These are phyloP conservation scores for Vitis hybrid DNA, from an alignment of 177 flowering plant genomes.

Conservation along the genomic window DNA sequence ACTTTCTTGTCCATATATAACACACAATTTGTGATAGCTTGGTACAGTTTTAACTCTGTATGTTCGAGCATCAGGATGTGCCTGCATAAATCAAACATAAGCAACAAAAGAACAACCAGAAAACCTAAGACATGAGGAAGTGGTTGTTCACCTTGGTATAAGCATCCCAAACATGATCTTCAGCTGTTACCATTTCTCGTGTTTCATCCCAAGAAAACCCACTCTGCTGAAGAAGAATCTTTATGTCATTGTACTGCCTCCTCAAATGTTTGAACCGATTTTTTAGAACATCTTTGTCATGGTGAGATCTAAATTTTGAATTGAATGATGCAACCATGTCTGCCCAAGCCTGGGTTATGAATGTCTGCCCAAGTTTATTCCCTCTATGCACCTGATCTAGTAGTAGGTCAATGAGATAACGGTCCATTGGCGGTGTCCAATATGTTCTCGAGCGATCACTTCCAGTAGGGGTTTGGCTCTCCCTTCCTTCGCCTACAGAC, in stretches of 20 bases:
- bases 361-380: slow-evolving; percentile 42
- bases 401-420: slow-evolving; percentile 38
- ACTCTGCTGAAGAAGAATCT: slow-evolving; percentile 30
- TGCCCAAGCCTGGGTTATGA: slow-evolving; percentile 44
- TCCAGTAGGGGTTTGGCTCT: slow-evolving; percentile 4
- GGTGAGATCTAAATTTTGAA: slow-evolving; percentile 30
- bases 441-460: slow-evolving; percentile 44
- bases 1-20: slow-evolving; percentile 41
- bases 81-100: slow-evolving; percentile 23
- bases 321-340: slow-evolving; percentile 40
- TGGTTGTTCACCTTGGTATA: slow-evolving; percentile 31
- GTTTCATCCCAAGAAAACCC: slow-evolving; percentile 49
- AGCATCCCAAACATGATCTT: slow-evolving; percentile 46
- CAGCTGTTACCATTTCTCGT: slow-evolving; percentile 46
- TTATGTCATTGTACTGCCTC: slow-evolving; percentile 38
- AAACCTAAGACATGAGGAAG: neutral
- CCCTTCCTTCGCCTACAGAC: slow-evolving; percentile 29
- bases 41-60: slow-evolving; percentile 46
- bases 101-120: slow-evolving; percentile 1
- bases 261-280: slow-evolving; percentile 47
- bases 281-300: slow-evolving; percentile 47
- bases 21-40: slow-evolving; percentile 35
- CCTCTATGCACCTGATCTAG: slow-evolving; percentile 46
- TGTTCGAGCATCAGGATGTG: slow-evolving; percentile 43
- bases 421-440: slow-evolving; percentile 60